Evolutionary conservation across 352 stramenopile genomes (phyloP).

Genomic region (Phytopythium montanum): DNA sequence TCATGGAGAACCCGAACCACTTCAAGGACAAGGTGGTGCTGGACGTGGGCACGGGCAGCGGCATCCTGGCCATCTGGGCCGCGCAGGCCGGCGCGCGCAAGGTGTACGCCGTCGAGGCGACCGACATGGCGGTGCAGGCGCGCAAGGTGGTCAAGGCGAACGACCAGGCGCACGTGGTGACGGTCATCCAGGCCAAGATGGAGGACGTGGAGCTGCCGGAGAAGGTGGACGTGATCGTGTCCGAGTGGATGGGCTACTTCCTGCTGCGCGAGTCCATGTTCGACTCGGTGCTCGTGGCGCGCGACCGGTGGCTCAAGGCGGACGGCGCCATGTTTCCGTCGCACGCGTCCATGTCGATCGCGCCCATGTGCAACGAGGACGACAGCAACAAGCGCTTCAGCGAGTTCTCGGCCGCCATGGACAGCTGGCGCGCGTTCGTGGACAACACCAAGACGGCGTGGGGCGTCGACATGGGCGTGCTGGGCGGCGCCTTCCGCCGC

Average conservation of each 20-base stretch:
- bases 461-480: slow-evolving; percentile 96
- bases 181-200: slow-evolving; percentile 98
- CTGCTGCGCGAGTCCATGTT: slow-evolving; percentile 99
- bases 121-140: slow-evolving; percentile 97
- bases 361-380: slow-evolving; percentile 94
- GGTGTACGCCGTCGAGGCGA: slow-evolving; percentile 97
- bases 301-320: slow-evolving; percentile 96
- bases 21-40: slow-evolving; percentile 99
- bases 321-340: slow-evolving; percentile 98
- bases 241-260: slow-evolving; percentile 99
- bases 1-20: slow-evolving; percentile 96
- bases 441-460: slow-evolving; percentile 94
- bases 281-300: slow-evolving; percentile 95
- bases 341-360: slow-evolving; percentile 97
- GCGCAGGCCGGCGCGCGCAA: slow-evolving; percentile 97
- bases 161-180: slow-evolving; percentile 94
- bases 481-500: slow-evolving; percentile 86
- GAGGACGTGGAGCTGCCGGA: slow-evolving; percentile 97
- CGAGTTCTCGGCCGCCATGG: slow-evolving; percentile 85
- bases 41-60: slow-evolving; percentile 98
- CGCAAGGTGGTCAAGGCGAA: slow-evolving; percentile 96
- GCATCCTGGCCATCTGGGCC: slow-evolving; percentile 98
- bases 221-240: slow-evolving; percentile 99
- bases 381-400: slow-evolving; percentile 83
- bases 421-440: slow-evolving; percentile 80